Evolutionary conservation across 495 filamentous ascomycete species (phyloP).

Genomic region (Clohesyomyces aquaticus): DNA sequence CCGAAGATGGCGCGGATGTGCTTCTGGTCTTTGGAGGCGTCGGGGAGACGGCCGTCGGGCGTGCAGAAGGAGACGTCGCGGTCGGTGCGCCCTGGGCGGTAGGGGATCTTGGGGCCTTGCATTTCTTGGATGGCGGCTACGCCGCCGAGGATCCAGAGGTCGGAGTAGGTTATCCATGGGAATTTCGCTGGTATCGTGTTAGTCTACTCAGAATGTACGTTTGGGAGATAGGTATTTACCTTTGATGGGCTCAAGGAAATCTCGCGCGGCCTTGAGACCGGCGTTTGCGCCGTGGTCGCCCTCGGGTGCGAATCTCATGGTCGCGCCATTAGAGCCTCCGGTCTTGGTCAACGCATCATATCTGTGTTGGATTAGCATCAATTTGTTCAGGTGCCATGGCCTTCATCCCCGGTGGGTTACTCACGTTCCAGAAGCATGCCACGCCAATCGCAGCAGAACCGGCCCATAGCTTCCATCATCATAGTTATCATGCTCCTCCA

Average conservation of each 20-base stretch:
- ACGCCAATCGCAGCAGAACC: slow-evolving; percentile 51
- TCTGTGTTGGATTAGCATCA: slow-evolving; percentile 38
- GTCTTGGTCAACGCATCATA: slow-evolving; percentile 89
- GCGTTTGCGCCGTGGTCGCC: slow-evolving; percentile 92
- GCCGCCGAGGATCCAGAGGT: slow-evolving; percentile 92
- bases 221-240: slow-evolving; percentile 33
- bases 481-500: slow-evolving; percentile 91
- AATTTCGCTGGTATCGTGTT: slow-evolving; percentile 55
- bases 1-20: slow-evolving; percentile 93
- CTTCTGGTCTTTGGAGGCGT: slow-evolving; percentile 74
- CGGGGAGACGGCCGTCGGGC: slow-evolving; percentile 93
- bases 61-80: slow-evolving; percentile 60
- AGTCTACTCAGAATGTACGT: not conserved
- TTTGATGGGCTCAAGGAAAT: slow-evolving; percentile 92
- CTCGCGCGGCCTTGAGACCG: slow-evolving; percentile 82
- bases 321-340: slow-evolving; percentile 94
- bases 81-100: slow-evolving; percentile 85
- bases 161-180: slow-evolving; percentile 95
- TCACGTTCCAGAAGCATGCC: slow-evolving; percentile 47
- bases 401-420: not conserved
- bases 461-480: slow-evolving; percentile 97
- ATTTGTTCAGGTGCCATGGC: not conserved
- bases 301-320: slow-evolving; percentile 96
- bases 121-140: slow-evolving; percentile 92
- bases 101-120: slow-evolving; percentile 85